Conservation (phyloP, 306 rosid genomes). For the Castanea sativa region DNA sequence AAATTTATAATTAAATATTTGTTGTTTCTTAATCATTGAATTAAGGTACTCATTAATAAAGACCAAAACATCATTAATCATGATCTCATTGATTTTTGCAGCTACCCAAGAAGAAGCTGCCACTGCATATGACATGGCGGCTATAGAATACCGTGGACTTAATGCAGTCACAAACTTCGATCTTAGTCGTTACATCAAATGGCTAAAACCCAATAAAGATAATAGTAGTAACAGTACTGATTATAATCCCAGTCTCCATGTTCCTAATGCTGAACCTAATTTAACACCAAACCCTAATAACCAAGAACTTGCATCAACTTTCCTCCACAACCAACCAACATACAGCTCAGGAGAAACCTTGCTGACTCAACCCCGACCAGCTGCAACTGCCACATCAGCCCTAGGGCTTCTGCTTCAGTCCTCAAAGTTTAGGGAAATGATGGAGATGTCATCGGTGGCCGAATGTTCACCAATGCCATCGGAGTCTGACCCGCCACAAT, state of each 20-base stretch:
- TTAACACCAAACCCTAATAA: conserved; percentile 9
- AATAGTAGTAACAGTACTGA: conserved; percentile 12
- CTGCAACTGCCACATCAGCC: conserved; percentile 35
- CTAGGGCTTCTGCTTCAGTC: conserved; percentile 52
- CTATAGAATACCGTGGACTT: conserved; percentile 79
- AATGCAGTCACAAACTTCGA: conserved; percentile 94
- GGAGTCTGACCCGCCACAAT: conserved; percentile 38
- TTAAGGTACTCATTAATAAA: too few relatives aligned
- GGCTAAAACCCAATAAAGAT: conserved; percentile 13
- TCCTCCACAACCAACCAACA: not conserved
- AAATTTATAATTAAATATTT: too few relatives aligned
- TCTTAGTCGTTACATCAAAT: conserved; percentile 65
- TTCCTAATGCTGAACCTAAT: not conserved
- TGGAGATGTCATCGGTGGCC: conserved; percentile 34
- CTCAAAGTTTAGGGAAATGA: conserved; percentile 59
- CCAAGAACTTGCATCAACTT: conserved; percentile 26
- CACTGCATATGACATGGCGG: conserved; percentile 84
- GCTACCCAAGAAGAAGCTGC: conserved; percentile 99
- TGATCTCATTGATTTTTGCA: conserved; percentile 12
- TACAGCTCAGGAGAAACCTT: conserved; percentile 2
- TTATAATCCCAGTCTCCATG: not conserved
- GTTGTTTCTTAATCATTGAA: too few relatives aligned
- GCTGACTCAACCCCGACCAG: not conserved
- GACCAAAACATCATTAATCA: too few relatives aligned
- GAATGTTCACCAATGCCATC: conserved; percentile 22